phyloP scores from a whole-genome alignment of 2,329 filamentous ascomycete genomes.

The Monilinia fructigena region DNA sequence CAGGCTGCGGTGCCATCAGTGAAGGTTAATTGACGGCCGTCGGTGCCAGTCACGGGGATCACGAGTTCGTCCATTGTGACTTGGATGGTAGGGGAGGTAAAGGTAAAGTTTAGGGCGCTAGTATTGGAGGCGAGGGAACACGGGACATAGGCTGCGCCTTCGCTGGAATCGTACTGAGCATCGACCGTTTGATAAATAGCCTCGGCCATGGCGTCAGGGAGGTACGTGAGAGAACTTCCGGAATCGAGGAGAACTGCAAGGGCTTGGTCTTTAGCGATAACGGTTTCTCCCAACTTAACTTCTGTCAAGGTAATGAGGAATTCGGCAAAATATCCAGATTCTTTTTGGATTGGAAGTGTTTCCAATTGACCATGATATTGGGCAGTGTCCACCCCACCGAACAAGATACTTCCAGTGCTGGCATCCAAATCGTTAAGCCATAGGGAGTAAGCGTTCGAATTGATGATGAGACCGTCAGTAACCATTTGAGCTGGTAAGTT shows the following conservation, averaged over 20 bases:
- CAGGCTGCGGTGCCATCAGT: conserved; percentile 56
- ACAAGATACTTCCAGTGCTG: conserved; percentile 65
- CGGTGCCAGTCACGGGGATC: conserved; percentile 48
- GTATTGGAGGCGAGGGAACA: conserved; percentile 50
- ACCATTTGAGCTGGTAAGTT: conserved; percentile 69
- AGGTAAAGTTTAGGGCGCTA: conserved; percentile 52
- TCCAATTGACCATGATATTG: conserved; percentile 62
- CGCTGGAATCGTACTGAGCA: conserved; percentile 55
- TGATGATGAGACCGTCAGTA: conserved; percentile 58
- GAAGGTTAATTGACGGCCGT: conserved; percentile 52
- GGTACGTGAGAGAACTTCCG: conserved; percentile 65
- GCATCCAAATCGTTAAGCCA: conserved; percentile 73
- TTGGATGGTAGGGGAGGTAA: conserved; percentile 52
- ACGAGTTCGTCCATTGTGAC: conserved; percentile 61
- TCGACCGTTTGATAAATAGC: conserved; percentile 58
- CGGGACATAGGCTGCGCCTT: conserved; percentile 60
- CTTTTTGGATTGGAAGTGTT: conserved; percentile 64
- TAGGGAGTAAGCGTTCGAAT: conserved; percentile 68
- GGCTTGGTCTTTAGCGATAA: conserved; percentile 50
- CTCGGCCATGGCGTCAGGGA: conserved; percentile 56
- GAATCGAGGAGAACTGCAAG: conserved; percentile 69
- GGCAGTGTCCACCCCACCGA: conserved; percentile 69
- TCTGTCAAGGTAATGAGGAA: conserved; percentile 69
- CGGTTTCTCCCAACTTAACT: conserved; percentile 47
- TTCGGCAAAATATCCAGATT: conserved; percentile 53